Percentiles rank a stretch among this genome's conserved stretches.
Conservation (phyloP, 1,284 basidiomycete species). For the Tilletiaria anomala region DNA sequence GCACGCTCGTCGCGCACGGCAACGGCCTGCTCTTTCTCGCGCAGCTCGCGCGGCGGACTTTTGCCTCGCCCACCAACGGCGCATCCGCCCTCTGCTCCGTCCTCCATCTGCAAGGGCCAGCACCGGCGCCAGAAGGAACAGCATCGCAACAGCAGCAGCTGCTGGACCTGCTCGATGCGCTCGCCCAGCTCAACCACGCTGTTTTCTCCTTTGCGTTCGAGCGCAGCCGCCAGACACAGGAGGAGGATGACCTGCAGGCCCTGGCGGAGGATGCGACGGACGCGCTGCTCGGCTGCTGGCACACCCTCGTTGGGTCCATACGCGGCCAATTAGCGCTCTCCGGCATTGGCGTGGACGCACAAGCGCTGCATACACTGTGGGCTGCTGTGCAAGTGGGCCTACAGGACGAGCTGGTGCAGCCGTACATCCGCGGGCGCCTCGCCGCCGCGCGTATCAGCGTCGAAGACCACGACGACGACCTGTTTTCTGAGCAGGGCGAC, state of each 20-base stretch:
- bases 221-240: constrained; percentile 9
- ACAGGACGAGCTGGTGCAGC: constrained; percentile 18
- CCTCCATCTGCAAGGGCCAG: no score
- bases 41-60: constrained; percentile 9
- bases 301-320: no score
- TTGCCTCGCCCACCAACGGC: no score
- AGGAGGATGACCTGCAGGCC: constrained; percentile 19
- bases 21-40: constrained; percentile 17
- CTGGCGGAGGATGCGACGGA: constrained; percentile 18
- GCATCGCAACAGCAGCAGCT: no score
- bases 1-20: constrained; percentile 10
- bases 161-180: constrained; percentile 10
- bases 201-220: constrained; percentile 18
- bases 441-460: constrained; percentile 8
- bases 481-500: constrained; percentile 18
- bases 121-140: no score
- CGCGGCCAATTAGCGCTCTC: no score
- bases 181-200: constrained; percentile 9
- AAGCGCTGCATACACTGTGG: not conserved
- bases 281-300: constrained; percentile 6
- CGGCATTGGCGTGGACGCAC: no score
- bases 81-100: no score
- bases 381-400: constrained; percentile 16
- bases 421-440: constrained; percentile 22
- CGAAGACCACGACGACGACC: constrained; percentile 6